Conservation (phyloP, 1,284 basidiomycete species). For the Leccinum fallax region DNA sequence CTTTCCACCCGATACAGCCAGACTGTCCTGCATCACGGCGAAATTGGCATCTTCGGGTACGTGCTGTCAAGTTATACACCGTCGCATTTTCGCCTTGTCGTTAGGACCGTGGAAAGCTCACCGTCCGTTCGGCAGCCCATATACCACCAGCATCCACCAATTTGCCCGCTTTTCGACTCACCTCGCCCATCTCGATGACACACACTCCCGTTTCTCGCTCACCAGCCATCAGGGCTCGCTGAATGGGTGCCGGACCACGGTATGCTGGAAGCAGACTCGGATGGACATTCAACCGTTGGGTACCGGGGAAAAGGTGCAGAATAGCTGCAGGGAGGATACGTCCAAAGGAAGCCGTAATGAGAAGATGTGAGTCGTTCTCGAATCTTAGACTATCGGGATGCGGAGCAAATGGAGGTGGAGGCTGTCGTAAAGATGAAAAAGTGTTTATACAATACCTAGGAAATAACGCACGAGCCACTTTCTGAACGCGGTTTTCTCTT, state of each 20-base stretch:
- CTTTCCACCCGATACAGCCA: constrained; percentile 69
- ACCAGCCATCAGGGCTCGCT: constrained; percentile 67
- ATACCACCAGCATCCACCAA: constrained; percentile 52
- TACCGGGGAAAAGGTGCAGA: constrained; percentile 55
- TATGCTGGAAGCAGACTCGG: constrained; percentile 89
- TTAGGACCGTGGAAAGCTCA: constrained; percentile 9
- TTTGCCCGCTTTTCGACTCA: constrained; percentile 40
- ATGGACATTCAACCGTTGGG: constrained; percentile 86
- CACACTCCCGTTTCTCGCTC: constrained; percentile 58
- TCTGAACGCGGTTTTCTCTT: constrained; percentile 55
- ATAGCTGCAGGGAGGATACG: constrained; percentile 59
- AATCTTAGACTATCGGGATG: constrained; percentile 32
- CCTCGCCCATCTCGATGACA: constrained; percentile 50
- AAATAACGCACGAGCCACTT: constrained; percentile 49
- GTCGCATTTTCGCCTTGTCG: constrained; percentile 61
- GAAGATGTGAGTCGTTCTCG: constrained; percentile 49
- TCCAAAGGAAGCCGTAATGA: constrained; percentile 93
- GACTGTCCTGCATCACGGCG: constrained; percentile 52
- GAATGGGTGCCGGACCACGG: constrained; percentile 91
- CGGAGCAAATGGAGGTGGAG: constrained; percentile 32
- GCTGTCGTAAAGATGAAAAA: constrained; percentile 29
- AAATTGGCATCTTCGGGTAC: constrained; percentile 49
- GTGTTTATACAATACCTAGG: constrained; percentile 19
- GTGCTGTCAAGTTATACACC: constrained; percentile 26
- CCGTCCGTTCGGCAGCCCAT: constrained; percentile 48